phyloP scores from a whole-genome alignment of 2,329 filamentous ascomycete species.

The Chrysoporthe cubensis region DNA sequence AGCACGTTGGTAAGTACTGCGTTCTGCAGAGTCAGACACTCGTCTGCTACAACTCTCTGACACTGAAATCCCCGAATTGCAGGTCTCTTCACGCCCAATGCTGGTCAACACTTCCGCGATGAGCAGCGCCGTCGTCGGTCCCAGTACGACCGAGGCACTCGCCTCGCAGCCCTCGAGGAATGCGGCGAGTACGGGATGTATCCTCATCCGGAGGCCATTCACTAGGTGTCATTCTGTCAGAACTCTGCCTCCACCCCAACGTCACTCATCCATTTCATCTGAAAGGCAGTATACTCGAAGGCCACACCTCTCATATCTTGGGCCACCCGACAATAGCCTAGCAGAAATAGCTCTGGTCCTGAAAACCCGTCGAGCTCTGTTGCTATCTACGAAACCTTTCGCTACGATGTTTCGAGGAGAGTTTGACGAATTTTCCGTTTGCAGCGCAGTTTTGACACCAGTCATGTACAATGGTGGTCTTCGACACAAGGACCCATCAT shows the following conservation, averaged over 20 bases:
- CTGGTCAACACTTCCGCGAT: constrained; percentile 72
- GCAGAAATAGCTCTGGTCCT: neutral
- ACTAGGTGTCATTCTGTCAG: constrained; percentile 28
- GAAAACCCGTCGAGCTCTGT: constrained; percentile 18
- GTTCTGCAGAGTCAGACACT: neutral
- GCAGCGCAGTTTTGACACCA: constrained; percentile 13
- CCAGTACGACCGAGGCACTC: constrained; percentile 81
- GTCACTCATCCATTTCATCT: neutral
- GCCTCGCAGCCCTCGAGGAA: constrained; percentile 69
- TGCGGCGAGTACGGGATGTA: constrained; percentile 54
- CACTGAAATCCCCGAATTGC: neutral
- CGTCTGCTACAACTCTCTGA: constrained; percentile 6
- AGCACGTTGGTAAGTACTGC: constrained; percentile 70
- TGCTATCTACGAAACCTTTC: constrained; percentile 27
- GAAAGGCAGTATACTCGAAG: neutral
- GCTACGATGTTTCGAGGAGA: constrained; percentile 18
- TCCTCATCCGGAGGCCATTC: constrained; percentile 38
- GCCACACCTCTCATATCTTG: neutral
- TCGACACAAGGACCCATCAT: constrained; percentile 10
- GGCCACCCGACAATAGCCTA: neutral
- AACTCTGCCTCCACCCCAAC: neutral
- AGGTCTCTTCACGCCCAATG: constrained; percentile 79
- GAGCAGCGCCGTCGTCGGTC: constrained; percentile 78
- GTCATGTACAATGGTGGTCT: constrained; percentile 2
- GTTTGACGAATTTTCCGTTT: constrained; percentile 14